Evolutionary conservation across 75 land plant genomes (phyloP), one percentile per base, ranked within the genome.

Genomic region (Sequoia sempervirens): DNA sequence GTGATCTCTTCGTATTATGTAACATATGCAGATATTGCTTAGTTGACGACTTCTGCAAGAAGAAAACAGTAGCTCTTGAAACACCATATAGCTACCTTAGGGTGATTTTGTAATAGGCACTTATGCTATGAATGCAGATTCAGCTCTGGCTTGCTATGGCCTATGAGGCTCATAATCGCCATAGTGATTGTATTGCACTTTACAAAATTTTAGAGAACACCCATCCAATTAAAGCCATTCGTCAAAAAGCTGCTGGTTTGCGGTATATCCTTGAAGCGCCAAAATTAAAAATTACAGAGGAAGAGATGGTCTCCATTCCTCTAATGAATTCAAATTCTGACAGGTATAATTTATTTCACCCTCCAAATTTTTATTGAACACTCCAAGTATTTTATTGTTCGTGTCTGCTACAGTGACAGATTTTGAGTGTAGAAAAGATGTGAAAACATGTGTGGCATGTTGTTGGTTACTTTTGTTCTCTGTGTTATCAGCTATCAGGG

Each of bases 121-220:
- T 50, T 72, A 32, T 34, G 78, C 26, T 75, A 41, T 75, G 43
- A 47, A 80, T 88, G 76, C 88, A 97, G 99, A 95, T 97, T 56
- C 99, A 97, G 84, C 91, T 97, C 82, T 97, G 99, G 99, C 92
- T 97, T 54, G 99, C 98, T 4, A 97, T 97, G 99, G 98, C 99
- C 46, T 97, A 97, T 85, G 99, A 97, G 87, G 99, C 99, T 14
- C 89, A 96, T 82, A 94, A 91, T 75, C 91, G 96, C 36, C 98
- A 97, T 83, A 82, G 64, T 0, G 98, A 96, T 79, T 96, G 99
- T 82, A 97, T 97, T 83, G 92, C 90, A 30, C 88, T 97, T 18
- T 97, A 97, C 83, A 87, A 86, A 84, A 88, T 84, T 54, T 85
- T 97, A 74, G 99, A 97, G 86, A 88, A 80, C 73, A 81, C 83